Evolutionary conservation across 805 yeast genomes (phyloP).

Genomic region (Komagataella pastoris): DNA sequence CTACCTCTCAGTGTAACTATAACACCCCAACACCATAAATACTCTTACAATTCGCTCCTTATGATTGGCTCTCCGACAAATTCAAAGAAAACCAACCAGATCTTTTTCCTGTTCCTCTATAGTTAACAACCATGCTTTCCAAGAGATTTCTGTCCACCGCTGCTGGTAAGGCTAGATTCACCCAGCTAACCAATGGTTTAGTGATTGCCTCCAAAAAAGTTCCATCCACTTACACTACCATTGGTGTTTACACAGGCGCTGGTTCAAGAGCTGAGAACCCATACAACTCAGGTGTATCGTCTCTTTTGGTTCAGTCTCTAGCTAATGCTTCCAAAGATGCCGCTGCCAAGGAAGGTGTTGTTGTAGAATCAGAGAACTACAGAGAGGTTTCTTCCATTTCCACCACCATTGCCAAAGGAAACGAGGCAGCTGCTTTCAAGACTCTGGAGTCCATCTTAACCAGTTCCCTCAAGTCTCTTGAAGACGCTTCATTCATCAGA

Average conservation of each 20-base stretch:
- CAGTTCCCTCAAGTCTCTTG: slow-evolving; percentile 15
- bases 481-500: slow-evolving; percentile 28
- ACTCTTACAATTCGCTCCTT: neutral
- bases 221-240: slow-evolving; percentile 43
- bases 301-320: slow-evolving; percentile 43
- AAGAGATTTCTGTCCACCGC: slow-evolving; percentile 51
- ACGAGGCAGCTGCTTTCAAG: slow-evolving; percentile 33
- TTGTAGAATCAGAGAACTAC: slow-evolving; percentile 36
- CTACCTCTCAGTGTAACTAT: neutral
- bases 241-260: slow-evolving; percentile 62
- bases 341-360: slow-evolving; percentile 36
- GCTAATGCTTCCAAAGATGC: slow-evolving; percentile 20
- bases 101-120: neutral
- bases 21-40: neutral
- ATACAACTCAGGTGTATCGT: slow-evolving; percentile 72
- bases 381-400: slow-evolving; percentile 58
- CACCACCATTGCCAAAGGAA: slow-evolving; percentile 49
- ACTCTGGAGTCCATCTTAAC: slow-evolving; percentile 14
- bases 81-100: neutral
- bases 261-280: slow-evolving; percentile 75
- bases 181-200: slow-evolving; percentile 63
- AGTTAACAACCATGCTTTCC: slow-evolving; percentile 15
- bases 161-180: slow-evolving; percentile 48
- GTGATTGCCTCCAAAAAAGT: slow-evolving; percentile 59
- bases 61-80: neutral